Base-by-base conservation (phyloP, 2,329 filamentous ascomycete species). In the Macrophomina tecta region DNA sequence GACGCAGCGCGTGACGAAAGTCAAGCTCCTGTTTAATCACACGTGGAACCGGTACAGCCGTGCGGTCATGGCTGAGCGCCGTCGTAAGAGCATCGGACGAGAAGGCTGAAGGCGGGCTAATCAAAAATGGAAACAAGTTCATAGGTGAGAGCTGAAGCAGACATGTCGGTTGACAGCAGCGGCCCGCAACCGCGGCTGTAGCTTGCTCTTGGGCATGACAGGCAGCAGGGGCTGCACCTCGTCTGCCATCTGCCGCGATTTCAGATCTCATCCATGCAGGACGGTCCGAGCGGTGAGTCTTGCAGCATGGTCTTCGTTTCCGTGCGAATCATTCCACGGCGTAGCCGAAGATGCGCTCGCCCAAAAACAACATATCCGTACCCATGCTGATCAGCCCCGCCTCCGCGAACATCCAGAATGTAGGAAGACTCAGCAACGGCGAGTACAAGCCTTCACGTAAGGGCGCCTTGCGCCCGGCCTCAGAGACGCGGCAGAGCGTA, bases 61-160 rank as follows among this genome's bases (percentile, higher is more conserved):
- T 36, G 30, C 30, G 14, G 58, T 16, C 18, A n/a, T 12, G 55
- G 55, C 38, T 42, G 55, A 45, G 5, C 32, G 58, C 45, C 42
- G 58, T 62, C 58, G 58, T 62, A 62, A 62, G 58, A 62, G 58
- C 58, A 62, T 62, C 42, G 58, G 32, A 49, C 58, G 58, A 62
- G 32, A 30, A 36, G 23, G 56, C 56, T 61, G 56, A 36, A 46
- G 32, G 28, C 38, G n/a, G 9, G 2, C 16, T 23, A 5, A 11
- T n/a, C 42, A 40, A 38, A 11, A 36, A 28, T 12, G 36, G 38
- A 23, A 12, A n/a, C 36, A 16, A 11, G 36, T 18, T 38, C 18
- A 28, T 23, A 40, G n/a, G 28, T 4, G 34, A 30, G 55, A 60
- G 56, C 56, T 61, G 56, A 61, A 61, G 56, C 14, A 8, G 40